phyloP scores from a whole-genome alignment of 192 early-diverging fungal species.

The Rhizoclosmatium globosum region DNA sequence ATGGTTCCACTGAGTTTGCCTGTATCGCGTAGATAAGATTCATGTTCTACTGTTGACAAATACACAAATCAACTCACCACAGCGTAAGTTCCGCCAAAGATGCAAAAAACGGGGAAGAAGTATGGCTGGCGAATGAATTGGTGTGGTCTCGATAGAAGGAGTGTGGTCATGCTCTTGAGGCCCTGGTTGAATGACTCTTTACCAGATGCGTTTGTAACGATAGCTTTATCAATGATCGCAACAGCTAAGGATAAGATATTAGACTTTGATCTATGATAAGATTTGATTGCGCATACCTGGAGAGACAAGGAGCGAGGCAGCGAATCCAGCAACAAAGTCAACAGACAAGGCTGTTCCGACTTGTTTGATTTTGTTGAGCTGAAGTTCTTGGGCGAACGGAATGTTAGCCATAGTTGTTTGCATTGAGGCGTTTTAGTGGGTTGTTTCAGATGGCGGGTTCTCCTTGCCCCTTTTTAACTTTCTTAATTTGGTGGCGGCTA shows the following conservation, averaged over 20 bases:
- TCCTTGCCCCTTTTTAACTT: too few relatives aligned
- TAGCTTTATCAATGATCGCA: conserved; percentile 56
- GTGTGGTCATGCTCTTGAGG: conserved; percentile 22
- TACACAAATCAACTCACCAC: conserved; percentile 13
- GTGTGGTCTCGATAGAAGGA: conserved; percentile 36
- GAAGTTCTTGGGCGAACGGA: too few relatives aligned
- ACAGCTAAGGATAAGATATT: conserved; percentile 38
- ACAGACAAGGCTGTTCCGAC: not conserved
- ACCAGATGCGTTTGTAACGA: conserved; percentile 53
- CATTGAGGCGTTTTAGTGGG: too few relatives aligned
- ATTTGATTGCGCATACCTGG: conserved; percentile 5
- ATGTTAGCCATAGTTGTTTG: too few relatives aligned
- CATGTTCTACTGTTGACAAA: not conserved
- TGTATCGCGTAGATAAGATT: not conserved
- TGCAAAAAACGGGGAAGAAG: conserved; percentile 43
- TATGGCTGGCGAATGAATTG: conserved; percentile 46
- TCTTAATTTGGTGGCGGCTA: too few relatives aligned
- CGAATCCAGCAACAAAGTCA: conserved; percentile 16
- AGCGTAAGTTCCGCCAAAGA: conserved; percentile 50
- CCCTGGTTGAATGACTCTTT: conserved; percentile 34
- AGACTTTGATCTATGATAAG: not conserved
- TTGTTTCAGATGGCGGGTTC: too few relatives aligned
- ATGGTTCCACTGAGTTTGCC: conserved; percentile 50
- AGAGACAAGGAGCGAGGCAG: conserved; percentile 12
- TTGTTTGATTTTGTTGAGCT: too few relatives aligned